Base-by-base conservation (phyloP, 768 basidiomycete genomes). In the Leucocoprinus sp. region DNA sequence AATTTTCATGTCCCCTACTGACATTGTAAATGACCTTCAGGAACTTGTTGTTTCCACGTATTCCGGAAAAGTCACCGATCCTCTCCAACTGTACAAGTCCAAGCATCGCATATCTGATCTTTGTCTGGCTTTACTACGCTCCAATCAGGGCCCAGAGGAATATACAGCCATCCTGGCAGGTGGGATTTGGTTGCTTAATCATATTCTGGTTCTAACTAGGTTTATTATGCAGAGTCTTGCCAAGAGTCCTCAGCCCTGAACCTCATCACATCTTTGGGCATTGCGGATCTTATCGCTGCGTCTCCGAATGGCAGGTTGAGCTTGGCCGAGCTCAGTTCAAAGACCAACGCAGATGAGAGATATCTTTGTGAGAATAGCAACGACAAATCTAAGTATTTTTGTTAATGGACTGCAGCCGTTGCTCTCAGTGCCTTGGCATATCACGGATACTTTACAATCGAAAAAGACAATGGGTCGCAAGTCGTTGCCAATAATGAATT, bases 131-230 rank as follows among this genome's bases (percentile, higher is more conserved):
- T 27, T 45, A 5, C 14, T 45, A 28, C 43, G 43, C 6, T 27
- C 43, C 4, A 36, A 37, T 3, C 23, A 37, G 9, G 43, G 43
- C n/a, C 43, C 43, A 9, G 26, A 37, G n/a, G 43, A 12, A 14
- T 45, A 45, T 28, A 45, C 43, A n/a, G 18, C 21, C 35, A 19
- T 45, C 24, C 18, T 45, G 26, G 43, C 43, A 18, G 43, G 43
- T 45, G 19, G 36, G n/a, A n/a, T 28, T 2, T 3, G 12, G 9
- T 9, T 37, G 6, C 6, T 19, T 6, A 9, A 23, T 2, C 5
- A 1, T 12, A 8, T 43, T 23, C 29, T n/a, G 8, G 18, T 9
- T 15, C 33, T 18, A 4, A 9, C 19, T 19, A n/a, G n/a, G 11
- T 27, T 19, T 21, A 7, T 29, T 12, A 5, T 24, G 15, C 27